Evolutionary conservation across 2,329 filamentous ascomycete genomes (phyloP), one percentile per base, ranked within the genome.

Genomic region (Colletotrichum spaethianum): DNA sequence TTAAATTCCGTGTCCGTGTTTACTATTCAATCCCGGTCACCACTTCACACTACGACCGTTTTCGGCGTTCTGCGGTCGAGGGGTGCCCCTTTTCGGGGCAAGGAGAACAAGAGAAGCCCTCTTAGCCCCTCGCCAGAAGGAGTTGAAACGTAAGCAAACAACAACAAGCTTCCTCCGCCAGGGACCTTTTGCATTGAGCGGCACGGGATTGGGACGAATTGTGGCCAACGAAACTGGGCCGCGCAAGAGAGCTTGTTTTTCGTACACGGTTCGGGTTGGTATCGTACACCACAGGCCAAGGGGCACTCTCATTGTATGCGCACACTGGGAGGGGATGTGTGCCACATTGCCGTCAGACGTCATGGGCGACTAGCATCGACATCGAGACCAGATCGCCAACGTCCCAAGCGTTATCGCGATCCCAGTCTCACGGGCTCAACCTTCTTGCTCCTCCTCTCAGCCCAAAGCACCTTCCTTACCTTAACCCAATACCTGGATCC

Each of bases 331-430:
- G 26, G 48, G 48, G 9, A 28, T 2, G 26, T 20, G 52, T 56
- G 31, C 52, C 52, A 36, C 12, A 56, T 38, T 12, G 6, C 20
- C 52, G 16, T 38, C 20, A 16, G 33, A 38, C 52, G 52, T 56
- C 52, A 38, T 16, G 20, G 31, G 12, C 20, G 31, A 36, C 52
- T 56, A 56, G 31, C 31, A 23, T 56, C 52, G 33, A 23, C 20
- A 38, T 16, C n/a, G n/a, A 33, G 44, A 26, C 20, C 40, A 26
- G 40, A 62, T 38, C 52, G 52, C 31, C 59, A 62, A 62, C 59
- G 42, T 62, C 33, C 26, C 42, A 28, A 62, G 59, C 42, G 42
- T 50, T 50, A 16, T 50, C n/a, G n/a, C 31, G 59, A 62, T 62
- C 23, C 28, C 42, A 14, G 14, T 36, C 31, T 56, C 12, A 56